phyloP scores from a whole-genome alignment of 2,329 filamentous ascomycete genomes.

The Coniella lustricola region DNA sequence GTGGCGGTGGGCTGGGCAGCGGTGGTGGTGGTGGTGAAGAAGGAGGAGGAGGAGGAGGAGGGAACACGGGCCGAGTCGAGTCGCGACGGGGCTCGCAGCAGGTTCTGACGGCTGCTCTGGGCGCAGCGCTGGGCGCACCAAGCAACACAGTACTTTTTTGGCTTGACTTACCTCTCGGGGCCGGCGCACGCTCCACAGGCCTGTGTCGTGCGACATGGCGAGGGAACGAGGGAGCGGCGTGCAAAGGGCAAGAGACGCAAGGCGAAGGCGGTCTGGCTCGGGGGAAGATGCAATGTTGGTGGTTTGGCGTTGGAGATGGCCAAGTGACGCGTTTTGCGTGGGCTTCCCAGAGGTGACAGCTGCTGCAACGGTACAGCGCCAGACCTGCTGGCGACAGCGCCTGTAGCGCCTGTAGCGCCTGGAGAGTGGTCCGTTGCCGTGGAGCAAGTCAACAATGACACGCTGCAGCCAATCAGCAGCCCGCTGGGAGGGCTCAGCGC shows the following conservation, averaged over 20 bases:
- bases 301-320: too few species aligned
- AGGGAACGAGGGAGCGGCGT: conserved; percentile 4
- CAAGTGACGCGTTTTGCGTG: too few species aligned
- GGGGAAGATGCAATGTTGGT: too few species aligned
- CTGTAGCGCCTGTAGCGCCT: background rate
- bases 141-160: conserved; percentile 16
- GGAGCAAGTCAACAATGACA: conserved; percentile 13
- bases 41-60: background rate
- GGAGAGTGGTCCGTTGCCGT: conserved; percentile 8
- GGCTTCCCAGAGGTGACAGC: too few species aligned
- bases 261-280: too few species aligned
- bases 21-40: conserved; percentile 34
- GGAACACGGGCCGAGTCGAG: background rate
- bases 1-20: conserved; percentile 36
- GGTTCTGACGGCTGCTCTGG: background rate
- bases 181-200: conserved; percentile 85
- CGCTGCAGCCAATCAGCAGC: conserved; percentile 2
- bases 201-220: conserved; percentile 79
- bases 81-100: conserved; percentile 6
- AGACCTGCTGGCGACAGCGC: conserved; percentile 5
- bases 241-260: too few species aligned
- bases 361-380: too few species aligned
- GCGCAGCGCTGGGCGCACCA: too few species aligned
- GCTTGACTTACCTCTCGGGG: conserved; percentile 68
- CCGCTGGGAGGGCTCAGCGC: background rate